Evolutionary conservation across 768 basidiomycete genomes (phyloP).

Genomic region (Termitomyces bulborhizus): DNA sequence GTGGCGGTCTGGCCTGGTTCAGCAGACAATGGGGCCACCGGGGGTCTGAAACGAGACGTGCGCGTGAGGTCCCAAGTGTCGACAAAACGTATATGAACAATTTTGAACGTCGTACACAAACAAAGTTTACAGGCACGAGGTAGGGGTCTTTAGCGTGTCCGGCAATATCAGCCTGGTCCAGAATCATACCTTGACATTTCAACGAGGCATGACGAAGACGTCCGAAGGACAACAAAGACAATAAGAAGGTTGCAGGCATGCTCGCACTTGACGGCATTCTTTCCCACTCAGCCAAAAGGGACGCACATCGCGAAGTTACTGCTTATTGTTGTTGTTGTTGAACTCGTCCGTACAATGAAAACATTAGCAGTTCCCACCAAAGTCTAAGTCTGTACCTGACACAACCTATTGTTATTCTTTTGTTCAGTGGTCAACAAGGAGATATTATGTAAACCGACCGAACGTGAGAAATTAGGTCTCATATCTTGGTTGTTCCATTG

Average conservation of each 20-base stretch:
- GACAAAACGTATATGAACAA: constrained; percentile 18
- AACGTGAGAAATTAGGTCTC: neutral
- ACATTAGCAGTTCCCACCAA: constrained; percentile 13
- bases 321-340: constrained; percentile 18
- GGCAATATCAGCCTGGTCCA: constrained; percentile 19
- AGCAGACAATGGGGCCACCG: constrained; percentile 23
- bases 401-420: constrained; percentile 31
- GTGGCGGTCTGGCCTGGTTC: constrained; percentile 3
- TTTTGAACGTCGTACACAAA: constrained; percentile 19
- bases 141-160: constrained; percentile 18
- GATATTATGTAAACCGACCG: constrained; percentile 8
- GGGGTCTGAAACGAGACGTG: constrained; percentile 17
- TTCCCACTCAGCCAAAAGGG: constrained; percentile 11
- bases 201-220: constrained; percentile 19
- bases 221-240: constrained; percentile 19
- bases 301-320: constrained; percentile 15
- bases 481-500: too few relatives aligned
- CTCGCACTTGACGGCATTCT: constrained; percentile 4
- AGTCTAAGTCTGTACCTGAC: constrained; percentile 26
- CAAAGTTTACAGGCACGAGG: constrained; percentile 33
- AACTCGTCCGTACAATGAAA: constrained; percentile 5
- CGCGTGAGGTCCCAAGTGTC: constrained; percentile 16
- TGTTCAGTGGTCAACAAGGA: constrained; percentile 10
- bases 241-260: constrained; percentile 19
- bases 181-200: constrained; percentile 27